These are phyloP conservation scores for Entomortierella chlamydospora DNA, from an alignment of 192 early-diverging fungal genomes.

Conservation along the genomic window DNA sequence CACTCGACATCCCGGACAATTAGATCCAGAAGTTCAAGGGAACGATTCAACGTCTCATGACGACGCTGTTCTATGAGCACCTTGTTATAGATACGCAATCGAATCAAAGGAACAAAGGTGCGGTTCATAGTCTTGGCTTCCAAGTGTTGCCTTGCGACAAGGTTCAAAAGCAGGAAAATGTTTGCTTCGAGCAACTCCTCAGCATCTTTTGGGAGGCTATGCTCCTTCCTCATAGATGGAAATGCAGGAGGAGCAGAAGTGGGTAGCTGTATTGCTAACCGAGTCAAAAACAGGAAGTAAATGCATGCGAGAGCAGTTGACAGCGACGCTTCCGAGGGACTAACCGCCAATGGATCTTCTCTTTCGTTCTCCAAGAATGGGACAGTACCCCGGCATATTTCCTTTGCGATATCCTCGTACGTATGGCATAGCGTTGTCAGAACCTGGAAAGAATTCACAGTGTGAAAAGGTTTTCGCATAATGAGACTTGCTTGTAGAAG, in stretches of 20 bases:
- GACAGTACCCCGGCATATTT: conserved; percentile 15
- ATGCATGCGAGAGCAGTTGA: conserved; percentile 21
- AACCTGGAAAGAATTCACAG: conserved; percentile 21
- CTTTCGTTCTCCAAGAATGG: conserved; percentile 23
- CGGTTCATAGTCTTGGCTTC: background rate
- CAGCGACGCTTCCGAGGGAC: background rate
- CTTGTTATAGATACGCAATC: conserved; percentile 17
- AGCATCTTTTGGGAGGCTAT: conserved; percentile 8
- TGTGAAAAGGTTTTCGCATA: conserved; percentile 20
- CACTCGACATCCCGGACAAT: conserved; percentile 16
- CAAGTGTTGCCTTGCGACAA: conserved; percentile 13
- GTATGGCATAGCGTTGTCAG: conserved; percentile 10
- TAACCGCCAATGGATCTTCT: conserved; percentile 8
- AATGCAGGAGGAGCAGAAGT: background rate
- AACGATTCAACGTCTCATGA: conserved; percentile 1
- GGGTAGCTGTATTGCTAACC: background rate
- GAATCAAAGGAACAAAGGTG: conserved; percentile 13
- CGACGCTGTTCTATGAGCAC: conserved; percentile 1
- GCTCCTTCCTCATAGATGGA: background rate
- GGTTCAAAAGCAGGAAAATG: conserved; percentile 12
- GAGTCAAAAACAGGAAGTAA: conserved; percentile 18
- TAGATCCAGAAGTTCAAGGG: conserved; percentile 16
- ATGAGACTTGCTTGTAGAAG: conserved; percentile 20
- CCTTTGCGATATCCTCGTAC: conserved; percentile 12
- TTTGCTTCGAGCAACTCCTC: conserved; percentile 14